A percentile compares a stretch with the other conserved stretches of the same genome.
phyloP scores from a whole-genome alignment of 2,329 filamentous ascomycete genomes.

The Aspergillus ustus region DNA sequence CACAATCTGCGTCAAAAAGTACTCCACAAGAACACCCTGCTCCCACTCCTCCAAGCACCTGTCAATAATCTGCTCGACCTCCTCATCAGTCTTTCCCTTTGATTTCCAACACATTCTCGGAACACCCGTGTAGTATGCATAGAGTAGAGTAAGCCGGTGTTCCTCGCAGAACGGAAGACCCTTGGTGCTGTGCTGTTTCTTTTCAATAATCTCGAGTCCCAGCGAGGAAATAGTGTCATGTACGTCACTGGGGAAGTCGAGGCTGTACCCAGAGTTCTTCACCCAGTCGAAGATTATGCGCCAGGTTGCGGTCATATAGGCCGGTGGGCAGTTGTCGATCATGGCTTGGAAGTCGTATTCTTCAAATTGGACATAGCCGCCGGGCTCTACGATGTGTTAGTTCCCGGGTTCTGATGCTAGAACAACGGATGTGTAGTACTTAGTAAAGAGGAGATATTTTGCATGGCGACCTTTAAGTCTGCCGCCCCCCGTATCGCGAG shows the following conservation, averaged over 20 bases:
- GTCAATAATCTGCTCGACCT: background rate
- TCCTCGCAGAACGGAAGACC: slow-evolving; percentile 2
- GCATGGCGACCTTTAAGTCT: background rate
- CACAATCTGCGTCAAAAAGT: slow-evolving; percentile 5
- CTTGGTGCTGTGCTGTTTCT: slow-evolving; percentile 2
- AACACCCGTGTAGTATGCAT: slow-evolving; percentile 5
- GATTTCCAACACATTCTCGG: slow-evolving; percentile 5
- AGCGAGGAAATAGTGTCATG: background rate
- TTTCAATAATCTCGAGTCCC: slow-evolving; percentile 2
- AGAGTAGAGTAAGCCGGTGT: background rate
- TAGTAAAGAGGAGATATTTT: slow-evolving; percentile 9
- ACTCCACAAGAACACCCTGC: slow-evolving; percentile 1
- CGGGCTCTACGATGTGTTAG: background rate
- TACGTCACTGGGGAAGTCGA: background rate
- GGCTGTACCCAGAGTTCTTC: background rate
- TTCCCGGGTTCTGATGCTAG: background rate
- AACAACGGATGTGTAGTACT: background rate
- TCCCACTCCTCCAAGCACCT: slow-evolving; percentile 9
- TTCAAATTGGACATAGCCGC: slow-evolving; percentile 15
- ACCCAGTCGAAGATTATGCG: background rate
- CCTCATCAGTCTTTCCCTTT: slow-evolving; percentile 8
- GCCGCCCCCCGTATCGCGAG: background rate
- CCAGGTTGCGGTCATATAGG: slow-evolving; percentile 3
- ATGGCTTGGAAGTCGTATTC: slow-evolving; percentile 15
- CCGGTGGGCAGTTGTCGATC: background rate